A percentile compares a stretch with the other conserved stretches of the same genome.
phyloP scores from a whole-genome alignment of 805 yeast genomes.

The Torulaspora delbrueckii region DNA sequence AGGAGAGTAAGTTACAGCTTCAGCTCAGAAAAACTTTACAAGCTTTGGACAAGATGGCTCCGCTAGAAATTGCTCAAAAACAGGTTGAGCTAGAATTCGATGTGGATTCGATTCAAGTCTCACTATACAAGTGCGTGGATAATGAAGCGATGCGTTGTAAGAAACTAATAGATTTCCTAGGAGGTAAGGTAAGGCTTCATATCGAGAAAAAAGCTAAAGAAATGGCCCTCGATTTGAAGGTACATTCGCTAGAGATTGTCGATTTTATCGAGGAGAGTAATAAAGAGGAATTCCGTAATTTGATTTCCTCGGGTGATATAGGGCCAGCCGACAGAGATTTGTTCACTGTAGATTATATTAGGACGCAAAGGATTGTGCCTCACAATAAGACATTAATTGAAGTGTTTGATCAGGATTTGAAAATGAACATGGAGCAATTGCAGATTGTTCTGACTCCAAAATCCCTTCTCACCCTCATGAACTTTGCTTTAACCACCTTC shows the following conservation, averaged over 20 bases:
- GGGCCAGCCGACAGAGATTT: constrained; percentile 44
- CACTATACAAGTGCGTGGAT: constrained; percentile 64
- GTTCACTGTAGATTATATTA: constrained; percentile 53
- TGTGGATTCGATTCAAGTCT: constrained; percentile 57
- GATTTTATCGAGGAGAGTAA: constrained; percentile 68
- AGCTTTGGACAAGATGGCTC: constrained; percentile 40
- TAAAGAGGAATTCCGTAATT: constrained; percentile 56
- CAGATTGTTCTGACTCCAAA: constrained; percentile 70
- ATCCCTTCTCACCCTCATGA: constrained; percentile 70
- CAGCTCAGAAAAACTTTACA: constrained; percentile 19
- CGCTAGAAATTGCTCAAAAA: constrained; percentile 49
- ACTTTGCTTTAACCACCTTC: constrained; percentile 80
- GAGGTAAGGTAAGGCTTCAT: constrained; percentile 58
- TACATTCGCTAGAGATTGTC: constrained; percentile 63
- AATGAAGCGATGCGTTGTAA: constrained; percentile 56
- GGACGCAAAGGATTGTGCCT: constrained; percentile 56
- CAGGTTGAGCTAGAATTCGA: constrained; percentile 66
- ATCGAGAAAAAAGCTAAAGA: constrained; percentile 55
- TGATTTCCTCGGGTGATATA: constrained; percentile 62
- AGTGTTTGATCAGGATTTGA: constrained; percentile 71
- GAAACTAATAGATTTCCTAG: constrained; percentile 65
- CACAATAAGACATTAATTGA: constrained; percentile 50
- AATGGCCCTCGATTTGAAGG: constrained; percentile 59
- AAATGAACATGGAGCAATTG: constrained; percentile 71
- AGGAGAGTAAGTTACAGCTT: constrained; percentile 26